Percentiles rank a stretch among this genome's conserved stretches.
Conservation (phyloP, 306 rosid genomes). For the Urtica urens region DNA sequence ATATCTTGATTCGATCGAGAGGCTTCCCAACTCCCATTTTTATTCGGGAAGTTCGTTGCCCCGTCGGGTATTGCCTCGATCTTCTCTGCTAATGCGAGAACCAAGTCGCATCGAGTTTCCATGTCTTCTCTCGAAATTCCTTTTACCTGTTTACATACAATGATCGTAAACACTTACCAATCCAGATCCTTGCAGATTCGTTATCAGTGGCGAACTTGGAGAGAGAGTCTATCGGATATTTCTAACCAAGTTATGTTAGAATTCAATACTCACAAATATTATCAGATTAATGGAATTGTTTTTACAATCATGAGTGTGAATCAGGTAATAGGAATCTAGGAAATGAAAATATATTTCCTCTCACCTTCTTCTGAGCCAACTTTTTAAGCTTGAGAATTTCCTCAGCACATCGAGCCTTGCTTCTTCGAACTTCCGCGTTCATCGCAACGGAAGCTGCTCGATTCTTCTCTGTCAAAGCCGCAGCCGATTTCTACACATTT, state of each 20-base stretch:
- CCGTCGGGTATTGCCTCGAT: constrained; percentile 82
- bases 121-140: constrained; percentile 61
- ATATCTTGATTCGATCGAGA: constrained; percentile 37
- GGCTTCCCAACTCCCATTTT: constrained; percentile 36
- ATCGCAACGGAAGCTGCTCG: constrained; percentile 26
- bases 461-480: constrained; percentile 26
- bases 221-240: constrained; percentile 7
- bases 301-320: too few relatives aligned
- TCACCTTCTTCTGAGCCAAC: constrained; percentile 59
- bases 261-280: too few relatives aligned
- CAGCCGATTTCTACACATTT: constrained; percentile 26
- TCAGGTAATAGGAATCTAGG: background rate
- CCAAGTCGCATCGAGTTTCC: constrained; percentile 46
- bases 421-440: constrained; percentile 33
- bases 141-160: constrained; percentile 48
- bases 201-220: constrained; percentile 4
- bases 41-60: constrained; percentile 24
- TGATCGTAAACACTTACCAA: background rate
- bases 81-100: constrained; percentile 56
- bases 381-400: constrained; percentile 68
- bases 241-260: background rate
- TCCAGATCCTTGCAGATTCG: constrained; percentile 8
- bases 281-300: too few relatives aligned
- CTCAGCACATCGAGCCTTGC: constrained; percentile 53
- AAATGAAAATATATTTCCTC: background rate